A percentile compares a stretch with the other conserved stretches of the same genome.
Conservation (phyloP, 1,139 yeast genomes). For the Tardiomyces blankii region DNA sequence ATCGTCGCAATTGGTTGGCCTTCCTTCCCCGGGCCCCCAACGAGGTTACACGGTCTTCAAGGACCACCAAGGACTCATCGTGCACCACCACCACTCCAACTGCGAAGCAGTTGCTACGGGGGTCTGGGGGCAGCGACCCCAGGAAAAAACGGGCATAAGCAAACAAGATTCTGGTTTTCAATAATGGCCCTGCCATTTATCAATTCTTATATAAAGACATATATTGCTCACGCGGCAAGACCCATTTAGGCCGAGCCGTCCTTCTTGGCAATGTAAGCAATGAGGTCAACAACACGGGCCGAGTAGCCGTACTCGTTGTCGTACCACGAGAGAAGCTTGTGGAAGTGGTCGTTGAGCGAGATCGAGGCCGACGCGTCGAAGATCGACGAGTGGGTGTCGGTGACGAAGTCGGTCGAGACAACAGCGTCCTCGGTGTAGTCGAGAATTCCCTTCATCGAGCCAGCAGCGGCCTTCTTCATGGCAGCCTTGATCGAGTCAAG, state of each 20-base stretch:
- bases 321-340: conserved; percentile 82
- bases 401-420: conserved; percentile 76
- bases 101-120: no score
- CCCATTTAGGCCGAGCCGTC: conserved; percentile 14
- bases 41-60: no score
- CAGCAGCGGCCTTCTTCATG: conserved; percentile 59
- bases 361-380: conserved; percentile 82
- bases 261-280: conserved; percentile 58
- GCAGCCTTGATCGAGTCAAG: conserved; percentile 68
- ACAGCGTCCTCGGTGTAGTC: conserved; percentile 84
- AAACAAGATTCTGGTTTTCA: no score
- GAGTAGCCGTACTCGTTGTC: conserved; percentile 91
- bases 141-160: no score
- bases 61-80: no score
- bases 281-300: conserved; percentile 80
- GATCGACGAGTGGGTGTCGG: conserved; percentile 69
- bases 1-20: no score
- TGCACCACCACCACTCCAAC: no score
- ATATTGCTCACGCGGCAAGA: background rate
- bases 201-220: no score
- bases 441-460: conserved; percentile 60
- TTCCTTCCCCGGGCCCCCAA: no score
- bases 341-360: conserved; percentile 69
- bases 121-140: no score
- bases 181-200: conserved; percentile 1